These are phyloP conservation scores for Leishmania amazonensis DNA, from an alignment of 208 protist genomes.

Conservation along the genomic window DNA sequence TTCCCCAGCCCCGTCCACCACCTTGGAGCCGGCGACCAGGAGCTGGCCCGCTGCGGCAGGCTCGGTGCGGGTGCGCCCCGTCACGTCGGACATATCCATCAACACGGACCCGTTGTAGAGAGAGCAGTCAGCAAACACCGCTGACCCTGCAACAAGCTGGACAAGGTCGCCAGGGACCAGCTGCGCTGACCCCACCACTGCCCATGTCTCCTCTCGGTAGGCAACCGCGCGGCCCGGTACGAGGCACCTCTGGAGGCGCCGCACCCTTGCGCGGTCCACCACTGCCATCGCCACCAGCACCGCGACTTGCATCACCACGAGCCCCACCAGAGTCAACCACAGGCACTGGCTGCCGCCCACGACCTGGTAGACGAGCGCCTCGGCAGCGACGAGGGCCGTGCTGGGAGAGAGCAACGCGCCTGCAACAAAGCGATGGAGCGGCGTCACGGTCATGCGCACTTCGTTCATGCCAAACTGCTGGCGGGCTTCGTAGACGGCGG, in stretches of 20 bases:
- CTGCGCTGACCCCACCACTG: slow-evolving; percentile 47
- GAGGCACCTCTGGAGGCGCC: slow-evolving; percentile 7
- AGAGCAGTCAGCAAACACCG: slow-evolving; percentile 88
- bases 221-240: slow-evolving; percentile 39
- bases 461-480: slow-evolving; percentile 18
- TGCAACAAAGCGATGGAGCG: neutral
- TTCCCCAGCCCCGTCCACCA: slow-evolving; percentile 52
- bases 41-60: slow-evolving; percentile 64
- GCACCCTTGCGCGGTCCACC: neutral
- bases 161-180: slow-evolving; percentile 93
- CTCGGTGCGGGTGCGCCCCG: slow-evolving; percentile 92
- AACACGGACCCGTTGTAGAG: slow-evolving; percentile 65
- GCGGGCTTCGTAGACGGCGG: slow-evolving; percentile 12
- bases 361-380: neutral
- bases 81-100: slow-evolving; percentile 83
- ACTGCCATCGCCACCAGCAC: neutral
- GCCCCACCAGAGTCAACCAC: neutral
- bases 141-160: slow-evolving; percentile 74
- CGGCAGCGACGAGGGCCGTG: neutral
- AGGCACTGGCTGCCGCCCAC: neutral
- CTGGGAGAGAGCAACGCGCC: slow-evolving; percentile 2
- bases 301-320: slow-evolving; percentile 2
- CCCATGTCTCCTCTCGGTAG: slow-evolving; percentile 77
- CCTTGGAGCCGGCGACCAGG: slow-evolving; percentile 77
- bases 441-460: neutral